phyloP scores from a whole-genome alignment of 75 land plant species.

The Cryptomeria japonica region DNA sequence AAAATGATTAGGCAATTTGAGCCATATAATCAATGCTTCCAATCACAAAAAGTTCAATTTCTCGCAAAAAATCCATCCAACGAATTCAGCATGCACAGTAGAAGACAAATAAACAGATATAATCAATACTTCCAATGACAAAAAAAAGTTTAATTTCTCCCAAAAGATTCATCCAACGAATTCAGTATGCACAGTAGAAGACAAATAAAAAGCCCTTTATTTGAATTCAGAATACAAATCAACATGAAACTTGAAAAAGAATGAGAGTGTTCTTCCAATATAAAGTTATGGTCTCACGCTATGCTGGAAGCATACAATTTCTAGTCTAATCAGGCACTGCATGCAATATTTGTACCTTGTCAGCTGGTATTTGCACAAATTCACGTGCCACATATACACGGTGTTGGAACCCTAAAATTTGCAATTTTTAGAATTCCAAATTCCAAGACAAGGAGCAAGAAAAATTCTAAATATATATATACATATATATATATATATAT shows the following conservation, averaged over 20 bases:
- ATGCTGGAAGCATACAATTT: background rate
- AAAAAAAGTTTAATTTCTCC: background rate
- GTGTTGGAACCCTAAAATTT: no score
- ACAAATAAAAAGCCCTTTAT: background rate
- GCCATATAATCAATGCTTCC: background rate
- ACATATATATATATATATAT: no score
- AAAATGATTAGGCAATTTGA: background rate
- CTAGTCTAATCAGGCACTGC: background rate
- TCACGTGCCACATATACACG: background rate
- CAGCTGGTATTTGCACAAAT: background rate
- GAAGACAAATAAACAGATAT: background rate
- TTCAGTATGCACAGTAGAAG: background rate
- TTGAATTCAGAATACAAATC: background rate
- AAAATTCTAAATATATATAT: no score
- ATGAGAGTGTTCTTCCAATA: background rate
- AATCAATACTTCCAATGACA: background rate
- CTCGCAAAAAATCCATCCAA: background rate
- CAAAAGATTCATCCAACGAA: background rate
- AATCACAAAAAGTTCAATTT: background rate
- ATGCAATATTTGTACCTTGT: background rate
- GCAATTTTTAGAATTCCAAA: no score
- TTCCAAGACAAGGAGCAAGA: no score
- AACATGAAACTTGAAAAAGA: background rate
- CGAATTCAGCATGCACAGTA: background rate
- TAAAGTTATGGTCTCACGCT: background rate